Percentiles rank a stretch among this genome's conserved stretches.
Evolutionary conservation across 2,329 filamentous ascomycete genomes (phyloP).

Genomic region (Alternaria ethzedia): DNA sequence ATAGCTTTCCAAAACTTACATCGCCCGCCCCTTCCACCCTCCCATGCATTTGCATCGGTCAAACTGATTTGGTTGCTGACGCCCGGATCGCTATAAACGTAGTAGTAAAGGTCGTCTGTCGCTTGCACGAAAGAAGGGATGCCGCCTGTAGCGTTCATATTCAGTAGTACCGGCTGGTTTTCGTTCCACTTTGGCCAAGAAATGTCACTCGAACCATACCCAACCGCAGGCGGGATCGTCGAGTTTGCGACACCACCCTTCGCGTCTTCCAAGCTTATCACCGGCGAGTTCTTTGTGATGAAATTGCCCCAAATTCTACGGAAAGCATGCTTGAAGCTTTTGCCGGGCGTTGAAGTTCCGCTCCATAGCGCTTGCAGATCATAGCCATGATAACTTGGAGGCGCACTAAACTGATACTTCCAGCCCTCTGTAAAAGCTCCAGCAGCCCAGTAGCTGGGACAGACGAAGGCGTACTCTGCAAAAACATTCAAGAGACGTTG

Average conservation of each 20-base stretch:
- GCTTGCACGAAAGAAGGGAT: slow-evolving; percentile 20
- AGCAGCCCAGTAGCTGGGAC: slow-evolving; percentile 50
- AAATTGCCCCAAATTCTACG: slow-evolving; percentile 45
- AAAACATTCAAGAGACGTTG: slow-evolving; percentile 52
- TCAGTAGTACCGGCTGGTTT: slow-evolving; percentile 26
- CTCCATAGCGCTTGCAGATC: slow-evolving; percentile 43
- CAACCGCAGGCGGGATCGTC: slow-evolving; percentile 24
- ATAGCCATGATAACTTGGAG: slow-evolving; percentile 41
- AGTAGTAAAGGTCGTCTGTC: slow-evolving; percentile 35
- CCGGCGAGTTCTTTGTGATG: slow-evolving; percentile 33
- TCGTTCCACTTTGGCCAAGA: slow-evolving; percentile 38
- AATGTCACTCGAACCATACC: slow-evolving; percentile 21
- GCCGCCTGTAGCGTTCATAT: slow-evolving; percentile 41
- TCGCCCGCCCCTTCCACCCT: slow-evolving; percentile 39
- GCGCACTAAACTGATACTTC: slow-evolving; percentile 43
- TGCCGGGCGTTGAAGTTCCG: slow-evolving; percentile 28
- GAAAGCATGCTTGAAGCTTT: slow-evolving; percentile 39
- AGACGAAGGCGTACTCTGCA: slow-evolving; percentile 54
- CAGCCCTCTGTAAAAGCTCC: slow-evolving; percentile 42
- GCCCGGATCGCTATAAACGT: slow-evolving; percentile 39
- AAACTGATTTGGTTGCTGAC: slow-evolving; percentile 38
- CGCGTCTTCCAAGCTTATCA: slow-evolving; percentile 37
- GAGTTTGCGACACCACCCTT: slow-evolving; percentile 32
- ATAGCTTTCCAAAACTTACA: slow-evolving; percentile 41
- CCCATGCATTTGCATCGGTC: slow-evolving; percentile 37